phyloP scores from a whole-genome alignment of 495 filamentous ascomycete genomes.

The Aspergillus wentii region DNA sequence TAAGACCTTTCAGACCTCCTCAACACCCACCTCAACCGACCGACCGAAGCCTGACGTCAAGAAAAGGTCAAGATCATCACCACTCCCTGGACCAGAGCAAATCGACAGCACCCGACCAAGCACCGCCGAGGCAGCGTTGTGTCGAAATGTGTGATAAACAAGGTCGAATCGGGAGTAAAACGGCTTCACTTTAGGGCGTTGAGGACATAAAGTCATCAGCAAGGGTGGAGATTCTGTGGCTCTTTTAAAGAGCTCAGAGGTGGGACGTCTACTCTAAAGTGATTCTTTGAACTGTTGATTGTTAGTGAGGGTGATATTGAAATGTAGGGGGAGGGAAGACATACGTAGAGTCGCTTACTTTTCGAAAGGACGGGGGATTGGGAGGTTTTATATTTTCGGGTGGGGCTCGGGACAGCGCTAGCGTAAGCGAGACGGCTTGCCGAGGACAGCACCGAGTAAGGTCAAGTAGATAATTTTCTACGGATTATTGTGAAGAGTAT shows the following conservation, averaged over 20 bases:
- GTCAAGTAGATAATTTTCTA: too few species aligned
- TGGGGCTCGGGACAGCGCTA: conserved; percentile 15
- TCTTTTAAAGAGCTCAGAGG: conserved; percentile 74
- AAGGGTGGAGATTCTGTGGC: conserved; percentile 73
- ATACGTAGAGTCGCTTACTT: conserved; percentile 64
- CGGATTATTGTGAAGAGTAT: too few species aligned
- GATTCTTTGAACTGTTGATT: conserved; percentile 69
- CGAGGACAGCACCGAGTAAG: too few species aligned
- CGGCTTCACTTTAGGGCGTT: conserved; percentile 67
- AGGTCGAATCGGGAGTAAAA: conserved; percentile 54
- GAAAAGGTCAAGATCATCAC: conserved; percentile 71
- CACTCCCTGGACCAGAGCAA: conserved; percentile 50
- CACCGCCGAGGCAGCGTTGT: conserved; percentile 14
- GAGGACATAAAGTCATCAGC: conserved; percentile 67
- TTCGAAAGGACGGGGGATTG: conserved; percentile 12
- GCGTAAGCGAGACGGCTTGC: conserved; percentile 34
- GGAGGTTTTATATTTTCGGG: conserved; percentile 20
- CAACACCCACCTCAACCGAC: conserved; percentile 59
- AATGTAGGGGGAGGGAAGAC: conserved; percentile 38
- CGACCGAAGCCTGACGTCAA: conserved; percentile 59
- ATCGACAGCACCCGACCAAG: conserved; percentile 18
- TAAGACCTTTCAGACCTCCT: conserved; percentile 66
- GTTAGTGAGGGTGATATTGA: conserved; percentile 23
- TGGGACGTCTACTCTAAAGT: conserved; percentile 84
- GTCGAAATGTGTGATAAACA: conserved; percentile 24